These are phyloP conservation scores for Exutisphaerella laricina DNA, from an alignment of 2,329 filamentous ascomycete genomes.

Conservation along the genomic window DNA sequence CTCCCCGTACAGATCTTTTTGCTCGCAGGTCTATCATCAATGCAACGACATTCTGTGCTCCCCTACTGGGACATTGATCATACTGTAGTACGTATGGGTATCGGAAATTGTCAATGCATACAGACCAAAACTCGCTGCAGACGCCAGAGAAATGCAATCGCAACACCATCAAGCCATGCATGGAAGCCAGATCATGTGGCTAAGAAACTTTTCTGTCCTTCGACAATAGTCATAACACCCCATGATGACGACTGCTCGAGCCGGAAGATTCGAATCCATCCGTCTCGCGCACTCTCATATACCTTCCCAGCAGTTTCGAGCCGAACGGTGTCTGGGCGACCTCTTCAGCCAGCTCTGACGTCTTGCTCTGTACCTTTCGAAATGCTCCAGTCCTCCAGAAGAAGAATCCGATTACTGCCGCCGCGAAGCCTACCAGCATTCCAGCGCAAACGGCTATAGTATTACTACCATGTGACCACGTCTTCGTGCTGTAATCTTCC, in stretches of 20 bases:
- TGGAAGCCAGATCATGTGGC: too few species aligned
- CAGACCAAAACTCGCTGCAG: too few species aligned
- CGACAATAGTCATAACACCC: conserved; percentile 4
- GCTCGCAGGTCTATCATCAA: too few species aligned
- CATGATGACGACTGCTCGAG: background rate
- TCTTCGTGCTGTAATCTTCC: background rate
- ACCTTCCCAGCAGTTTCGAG: conserved; percentile 5
- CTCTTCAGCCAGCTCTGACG: conserved; percentile 2
- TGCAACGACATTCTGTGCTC: too few species aligned
- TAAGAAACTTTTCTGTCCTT: too few species aligned
- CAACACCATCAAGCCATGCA: too few species aligned
- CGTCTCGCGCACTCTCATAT: conserved; percentile 6
- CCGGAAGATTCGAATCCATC: conserved; percentile 6
- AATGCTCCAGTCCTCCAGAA: conserved; percentile 9
- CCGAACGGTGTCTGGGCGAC: conserved; percentile 3
- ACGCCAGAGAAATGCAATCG: too few species aligned
- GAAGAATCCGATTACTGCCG: conserved; percentile 10
- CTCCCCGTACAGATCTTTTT: too few species aligned
- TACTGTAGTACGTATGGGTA: too few species aligned
- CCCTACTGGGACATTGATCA: too few species aligned
- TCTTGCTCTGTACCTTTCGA: conserved; percentile 8
- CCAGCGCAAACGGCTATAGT: conserved; percentile 9
- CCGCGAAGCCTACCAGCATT: conserved; percentile 11
- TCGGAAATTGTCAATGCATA: too few species aligned
- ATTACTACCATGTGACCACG: background rate